Percentiles rank a stretch among this genome's conserved stretches.
phyloP scores from a whole-genome alignment of 306 rosid genomes.

The apple (Malus domestica) region DNA sequence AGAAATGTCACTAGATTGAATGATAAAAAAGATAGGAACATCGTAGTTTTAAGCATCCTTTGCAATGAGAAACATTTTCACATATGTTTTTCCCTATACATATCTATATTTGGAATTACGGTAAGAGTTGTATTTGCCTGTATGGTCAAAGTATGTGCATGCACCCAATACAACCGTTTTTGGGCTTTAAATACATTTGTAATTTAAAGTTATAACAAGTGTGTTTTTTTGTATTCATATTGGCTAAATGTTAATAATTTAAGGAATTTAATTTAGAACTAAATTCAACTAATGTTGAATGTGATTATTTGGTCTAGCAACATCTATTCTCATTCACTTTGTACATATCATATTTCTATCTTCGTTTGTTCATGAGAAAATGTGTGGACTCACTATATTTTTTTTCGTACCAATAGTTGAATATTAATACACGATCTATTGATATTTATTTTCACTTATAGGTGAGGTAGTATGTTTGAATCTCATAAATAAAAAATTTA shows the following conservation, averaged over 20 bases:
- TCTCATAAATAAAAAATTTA: too few species aligned
- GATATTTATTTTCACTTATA: too few species aligned
- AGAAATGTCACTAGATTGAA: too few species aligned
- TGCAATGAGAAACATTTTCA: too few species aligned
- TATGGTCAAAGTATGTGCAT: conserved; percentile 8
- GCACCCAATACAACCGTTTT: conserved; percentile 8
- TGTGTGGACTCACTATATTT: not conserved
- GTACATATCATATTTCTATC: not conserved
- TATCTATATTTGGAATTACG: not conserved
- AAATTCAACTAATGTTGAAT: not conserved
- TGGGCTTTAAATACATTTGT: not conserved
- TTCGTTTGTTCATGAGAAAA: not conserved
- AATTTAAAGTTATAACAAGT: conserved; percentile 18
- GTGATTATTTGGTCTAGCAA: too few species aligned
- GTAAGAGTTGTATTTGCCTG: not conserved
- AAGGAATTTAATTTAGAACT: not conserved
- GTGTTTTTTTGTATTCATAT: not conserved
- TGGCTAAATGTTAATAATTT: not conserved
- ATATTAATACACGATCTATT: too few species aligned
- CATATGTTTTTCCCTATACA: not conserved
- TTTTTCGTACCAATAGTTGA: not conserved
- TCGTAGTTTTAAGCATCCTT: too few species aligned
- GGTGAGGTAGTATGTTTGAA: accelerated
- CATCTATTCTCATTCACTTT: not conserved
- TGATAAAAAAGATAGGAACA: not conserved